Percentiles rank a stretch among this genome's conserved stretches.
Evolutionary conservation across 2,329 filamentous ascomycete genomes (phyloP).

Genomic region (Penicillium sp.): DNA sequence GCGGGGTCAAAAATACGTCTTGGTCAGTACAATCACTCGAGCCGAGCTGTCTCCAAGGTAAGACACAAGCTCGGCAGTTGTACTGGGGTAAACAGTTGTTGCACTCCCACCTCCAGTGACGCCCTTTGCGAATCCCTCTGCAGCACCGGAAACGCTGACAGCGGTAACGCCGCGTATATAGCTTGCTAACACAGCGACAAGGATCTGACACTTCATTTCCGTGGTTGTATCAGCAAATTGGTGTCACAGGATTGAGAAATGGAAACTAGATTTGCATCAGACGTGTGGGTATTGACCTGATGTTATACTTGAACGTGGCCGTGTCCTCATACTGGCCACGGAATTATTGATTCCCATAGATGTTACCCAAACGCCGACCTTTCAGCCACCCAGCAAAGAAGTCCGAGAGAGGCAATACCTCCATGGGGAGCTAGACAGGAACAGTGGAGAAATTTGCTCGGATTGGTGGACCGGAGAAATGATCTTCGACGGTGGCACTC

Average conservation of each 20-base stretch:
- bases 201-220: neutral
- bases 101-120: slow-evolving; percentile 65
- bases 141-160: slow-evolving; percentile 34
- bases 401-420: neutral
- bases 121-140: slow-evolving; percentile 56
- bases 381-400: neutral
- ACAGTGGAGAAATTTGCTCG: neutral
- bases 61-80: slow-evolving; percentile 59
- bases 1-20: slow-evolving; percentile 7
- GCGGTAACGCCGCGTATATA: slow-evolving; percentile 5
- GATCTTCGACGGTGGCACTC: neutral
- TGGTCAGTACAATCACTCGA: slow-evolving; percentile 57
- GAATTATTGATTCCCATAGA: neutral
- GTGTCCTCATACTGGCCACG: neutral
- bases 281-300: neutral
- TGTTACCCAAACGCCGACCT: neutral
- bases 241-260: neutral
- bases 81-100: slow-evolving; percentile 58
- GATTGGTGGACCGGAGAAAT: neutral
- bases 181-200: neutral
- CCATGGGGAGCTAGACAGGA: neutral
- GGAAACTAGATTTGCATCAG: neutral
- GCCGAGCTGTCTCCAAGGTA: slow-evolving; percentile 61
- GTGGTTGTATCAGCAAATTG: neutral
- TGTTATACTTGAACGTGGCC: neutral